Percentiles rank a stretch among this genome's conserved stretches.
Conservation (phyloP, 2,329 filamentous ascomycete genomes). For the Cercospora canescens region DNA sequence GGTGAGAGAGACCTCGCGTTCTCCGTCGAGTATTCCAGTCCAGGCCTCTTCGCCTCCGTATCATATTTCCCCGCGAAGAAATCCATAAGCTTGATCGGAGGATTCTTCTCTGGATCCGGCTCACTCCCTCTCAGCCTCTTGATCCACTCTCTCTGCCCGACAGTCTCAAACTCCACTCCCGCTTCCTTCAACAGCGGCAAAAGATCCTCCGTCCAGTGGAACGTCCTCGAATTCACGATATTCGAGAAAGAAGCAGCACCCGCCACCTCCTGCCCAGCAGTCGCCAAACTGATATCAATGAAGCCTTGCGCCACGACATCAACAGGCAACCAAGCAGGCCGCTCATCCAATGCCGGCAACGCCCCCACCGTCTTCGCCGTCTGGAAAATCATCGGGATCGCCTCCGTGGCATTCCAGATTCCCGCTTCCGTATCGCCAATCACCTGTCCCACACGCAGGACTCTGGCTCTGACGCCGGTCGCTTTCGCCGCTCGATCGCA, state of each 20-base stretch:
- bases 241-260: conserved; percentile 18
- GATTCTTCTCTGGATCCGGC: conserved; percentile 35
- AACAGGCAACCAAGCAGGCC: conserved; percentile 49
- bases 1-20: neutral
- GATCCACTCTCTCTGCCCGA: conserved; percentile 50
- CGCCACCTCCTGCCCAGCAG: conserved; percentile 20
- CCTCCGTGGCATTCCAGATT: conserved; percentile 46
- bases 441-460: conserved; percentile 33
- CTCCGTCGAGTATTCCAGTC: neutral
- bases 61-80: conserved; percentile 36
- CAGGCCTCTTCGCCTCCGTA: neutral
- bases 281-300: neutral
- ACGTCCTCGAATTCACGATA: conserved; percentile 47
- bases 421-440: conserved; percentile 27
- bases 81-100: conserved; percentile 35
- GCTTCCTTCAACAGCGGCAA: conserved; percentile 51
- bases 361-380: conserved; percentile 41
- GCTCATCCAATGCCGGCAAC: conserved; percentile 41
- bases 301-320: conserved; percentile 40
- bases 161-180: conserved; percentile 47
- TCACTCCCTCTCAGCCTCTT: conserved; percentile 47
- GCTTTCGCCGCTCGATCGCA: conserved; percentile 33
- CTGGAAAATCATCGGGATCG: conserved; percentile 44
- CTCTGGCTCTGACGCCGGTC: conserved; percentile 26
- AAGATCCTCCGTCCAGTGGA: conserved; percentile 56